Base-by-base conservation (phyloP, 75 land plant genomes). In the Picea glauca region DNA sequence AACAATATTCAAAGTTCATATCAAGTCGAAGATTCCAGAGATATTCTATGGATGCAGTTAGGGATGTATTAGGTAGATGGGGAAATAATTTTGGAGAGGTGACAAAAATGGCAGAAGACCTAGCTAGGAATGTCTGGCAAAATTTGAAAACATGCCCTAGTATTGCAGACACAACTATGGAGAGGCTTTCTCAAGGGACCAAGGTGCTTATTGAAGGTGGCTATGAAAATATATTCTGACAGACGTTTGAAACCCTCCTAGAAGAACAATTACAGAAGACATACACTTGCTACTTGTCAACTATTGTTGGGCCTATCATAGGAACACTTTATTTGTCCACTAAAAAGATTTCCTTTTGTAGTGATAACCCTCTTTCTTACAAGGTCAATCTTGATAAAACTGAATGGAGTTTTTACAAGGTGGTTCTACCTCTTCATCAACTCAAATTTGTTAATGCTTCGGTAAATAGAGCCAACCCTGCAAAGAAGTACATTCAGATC, bases 401-500 rank as follows among this genome's bases (percentile, higher is more conserved):
- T 26, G 26, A 26, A 26, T 26, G 26, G 26, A 26, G 98, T 95
- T 93, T 84, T 90, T 93, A 94, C 26, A 26, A 94, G 98, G 91
- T 94, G 74, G 82, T 89, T 8, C 70, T 94, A 23, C 98, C 95
- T 63, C 60, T 90, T 58, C 75, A 86, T 78, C 93, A 90, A 80
- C 76, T 93, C 62, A 92, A 85, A 76, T 83, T 91, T 40, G 92
- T 88, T 20, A 89, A 83, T 81, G 84, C 92, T 35, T 91, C 94
- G 32, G 61, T 87, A 68, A 95, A 93, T 84, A 87, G 80, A 73
- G 63, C 62, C 61, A 95, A 93, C 13, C 82, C 89, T n/a, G 76
- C 72, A 58, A 96, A 95, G 77, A 95, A 95, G 43, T 95, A 91
- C 68, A 91, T 95, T 65, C 92, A 95, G 84, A 81, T 95, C 11